A percentile compares a stretch with the other conserved stretches of the same genome.
These are phyloP conservation scores for Nannochloris sp. DNA, from an alignment of 139 green algal species.

Conservation along the genomic window DNA sequence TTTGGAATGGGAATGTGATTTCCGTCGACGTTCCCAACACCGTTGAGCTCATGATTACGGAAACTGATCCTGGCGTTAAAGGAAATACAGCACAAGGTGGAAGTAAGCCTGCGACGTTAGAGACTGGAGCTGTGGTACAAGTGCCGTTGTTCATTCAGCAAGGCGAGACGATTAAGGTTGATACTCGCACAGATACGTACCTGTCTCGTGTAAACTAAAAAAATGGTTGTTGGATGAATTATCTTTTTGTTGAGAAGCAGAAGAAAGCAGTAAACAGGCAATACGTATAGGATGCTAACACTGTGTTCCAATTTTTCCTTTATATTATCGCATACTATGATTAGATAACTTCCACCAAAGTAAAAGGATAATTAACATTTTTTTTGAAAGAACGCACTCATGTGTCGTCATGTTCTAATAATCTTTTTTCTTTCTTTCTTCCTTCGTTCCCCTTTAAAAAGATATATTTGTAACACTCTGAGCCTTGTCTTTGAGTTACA, in stretches of 20 bases:
- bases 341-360: too few species aligned
- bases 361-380: too few species aligned
- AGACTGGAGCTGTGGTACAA: constrained; percentile 70
- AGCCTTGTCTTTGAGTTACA: too few species aligned
- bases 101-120: constrained; percentile 82
- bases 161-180: constrained; percentile 78
- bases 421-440: too few species aligned
- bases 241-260: neutral
- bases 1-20: constrained; percentile 91
- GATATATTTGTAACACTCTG: too few species aligned
- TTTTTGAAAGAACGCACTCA: too few species aligned
- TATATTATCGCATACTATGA: too few species aligned
- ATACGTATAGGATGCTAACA: too few species aligned
- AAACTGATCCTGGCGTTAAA: constrained; percentile 83
- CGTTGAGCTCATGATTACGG: constrained; percentile 70
- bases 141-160: constrained; percentile 81
- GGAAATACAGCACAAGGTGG: constrained; percentile 80
- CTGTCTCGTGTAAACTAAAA: constrained; percentile 23
- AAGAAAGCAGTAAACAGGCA: too few species aligned
- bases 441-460: too few species aligned
- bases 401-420: too few species aligned
- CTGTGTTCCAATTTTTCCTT: too few species aligned
- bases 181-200: constrained; percentile 67
- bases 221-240: neutral
- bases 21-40: constrained; percentile 74